These are phyloP conservation scores for Neurospora discreta DNA, from an alignment of 495 filamentous ascomycete species.

Conservation along the genomic window DNA sequence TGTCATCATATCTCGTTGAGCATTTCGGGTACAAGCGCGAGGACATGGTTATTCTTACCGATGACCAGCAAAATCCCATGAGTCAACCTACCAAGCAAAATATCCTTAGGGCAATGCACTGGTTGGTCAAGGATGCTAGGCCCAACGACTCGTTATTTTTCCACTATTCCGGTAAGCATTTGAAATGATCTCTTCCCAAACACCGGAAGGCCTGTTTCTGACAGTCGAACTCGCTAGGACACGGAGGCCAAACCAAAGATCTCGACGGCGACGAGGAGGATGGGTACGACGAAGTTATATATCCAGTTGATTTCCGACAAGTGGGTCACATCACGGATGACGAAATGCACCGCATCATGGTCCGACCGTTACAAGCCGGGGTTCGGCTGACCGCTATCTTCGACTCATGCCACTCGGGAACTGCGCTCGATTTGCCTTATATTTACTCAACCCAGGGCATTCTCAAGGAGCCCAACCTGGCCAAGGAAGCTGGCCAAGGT, in stretches of 20 bases:
- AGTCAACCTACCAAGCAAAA: constrained; percentile 95
- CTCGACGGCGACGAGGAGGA: constrained; percentile 90
- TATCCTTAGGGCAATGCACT: constrained; percentile 95
- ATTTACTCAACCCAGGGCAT: constrained; percentile 92
- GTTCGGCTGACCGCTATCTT: constrained; percentile 95
- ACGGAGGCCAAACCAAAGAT: constrained; percentile 95
- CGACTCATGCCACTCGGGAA: constrained; percentile 98
- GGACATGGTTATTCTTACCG: constrained; percentile 96
- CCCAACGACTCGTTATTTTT: constrained; percentile 97
- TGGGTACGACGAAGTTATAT: constrained; percentile 96
- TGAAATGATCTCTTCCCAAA: background rate
- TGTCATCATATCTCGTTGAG: constrained; percentile 84
- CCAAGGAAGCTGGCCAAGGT: constrained; percentile 94
- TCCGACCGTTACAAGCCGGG: constrained; percentile 64
- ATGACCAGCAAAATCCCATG: constrained; percentile 95
- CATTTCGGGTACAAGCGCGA: constrained; percentile 90
- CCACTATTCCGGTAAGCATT: constrained; percentile 79
- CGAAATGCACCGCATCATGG: constrained; percentile 98
- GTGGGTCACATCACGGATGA: constrained; percentile 95
- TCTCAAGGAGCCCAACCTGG: constrained; percentile 95
- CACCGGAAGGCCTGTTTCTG: background rate
- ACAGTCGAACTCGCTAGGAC: constrained; percentile 42
- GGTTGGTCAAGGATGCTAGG: constrained; percentile 89
- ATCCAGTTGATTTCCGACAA: constrained; percentile 85
- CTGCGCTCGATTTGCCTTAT: constrained; percentile 90